A percentile compares a stretch with the other conserved stretches of the same genome.
phyloP scores from a whole-genome alignment of 345 rosid genomes.

The Gynandropsis gynandra region DNA sequence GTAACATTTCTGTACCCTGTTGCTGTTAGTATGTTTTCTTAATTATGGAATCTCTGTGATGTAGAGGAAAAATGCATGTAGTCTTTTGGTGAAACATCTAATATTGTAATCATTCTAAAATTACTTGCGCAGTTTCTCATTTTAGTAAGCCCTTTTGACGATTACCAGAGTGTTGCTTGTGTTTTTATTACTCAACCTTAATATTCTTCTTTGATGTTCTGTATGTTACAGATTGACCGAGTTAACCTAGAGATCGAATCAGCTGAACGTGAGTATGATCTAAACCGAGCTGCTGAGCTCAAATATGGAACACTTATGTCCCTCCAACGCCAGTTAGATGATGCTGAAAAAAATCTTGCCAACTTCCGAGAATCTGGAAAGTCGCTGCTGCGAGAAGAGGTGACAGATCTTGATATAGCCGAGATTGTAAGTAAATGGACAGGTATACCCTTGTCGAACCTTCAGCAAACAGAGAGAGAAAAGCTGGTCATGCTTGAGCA shows the following conservation, averaged over 20 bases:
- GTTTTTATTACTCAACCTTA: neutral
- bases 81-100: too few species aligned
- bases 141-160: neutral
- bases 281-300: constrained; percentile 86
- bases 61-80: too few species aligned
- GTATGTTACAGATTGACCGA: constrained; percentile 60
- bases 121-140: neutral
- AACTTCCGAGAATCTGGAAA: constrained; percentile 61
- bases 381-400: constrained; percentile 84
- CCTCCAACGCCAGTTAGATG: constrained; percentile 83
- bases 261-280: constrained; percentile 85
- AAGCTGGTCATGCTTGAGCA: constrained; percentile 68
- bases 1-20: constrained; percentile 23
- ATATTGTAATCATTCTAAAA: too few species aligned
- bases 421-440: constrained; percentile 98
- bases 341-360: constrained; percentile 75
- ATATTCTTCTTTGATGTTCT: constrained; percentile 13
- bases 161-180: neutral
- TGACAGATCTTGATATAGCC: constrained; percentile 78
- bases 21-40: neutral
- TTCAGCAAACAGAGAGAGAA: constrained; percentile 90
- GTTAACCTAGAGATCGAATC: constrained; percentile 91
- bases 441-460: constrained; percentile 90
- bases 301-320: constrained; percentile 78
- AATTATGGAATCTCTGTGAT: neutral